Evolutionary conservation across 2,329 filamentous ascomycete genomes (phyloP), one percentile per base, ranked within the genome.

Genomic region (Parastagonospora nodorum): DNA sequence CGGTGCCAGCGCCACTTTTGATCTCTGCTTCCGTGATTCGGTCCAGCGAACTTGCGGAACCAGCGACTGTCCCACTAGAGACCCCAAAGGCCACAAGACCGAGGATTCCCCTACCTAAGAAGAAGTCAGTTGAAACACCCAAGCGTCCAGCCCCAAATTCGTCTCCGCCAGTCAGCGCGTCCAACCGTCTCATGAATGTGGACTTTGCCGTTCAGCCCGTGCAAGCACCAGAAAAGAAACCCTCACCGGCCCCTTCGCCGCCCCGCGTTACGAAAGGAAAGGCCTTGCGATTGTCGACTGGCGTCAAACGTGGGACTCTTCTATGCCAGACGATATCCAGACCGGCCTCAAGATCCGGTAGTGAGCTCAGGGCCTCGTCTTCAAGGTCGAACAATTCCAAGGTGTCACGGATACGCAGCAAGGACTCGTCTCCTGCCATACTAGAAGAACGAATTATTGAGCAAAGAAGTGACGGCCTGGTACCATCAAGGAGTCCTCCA

Each of bases 241-340:
- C 28, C 12, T 42, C 55, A 11, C 59, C 59, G 19, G 35, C n/a
- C 16, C 36, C 47, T 42, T 55, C 63, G 10, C 61, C 64, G 5
- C 53, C 54, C 27, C 60, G 54, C 10, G 58, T 59, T 12, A 68
- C 55, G 39, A 69, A 61, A 48, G 58, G 64, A 1, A 76, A 71
- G 50, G 62, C 71, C 3, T 50, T 79, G 28, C 73, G 74, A 2
- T 58, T 80, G 8, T 65, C 74, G 10, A 61, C 63, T 5, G 72
- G 68, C n/a, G 65, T 67, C 8, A 74, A 71, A 12, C 73, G 75
- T 50, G 76, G 73, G 31, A 77, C 69, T 49, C 60, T 80, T 10
- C 54, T 79, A 0, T 79, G 76, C 47, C 75, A 78, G 45, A 61
- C 72, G n/a, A 57, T 71, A 14, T 60, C 63, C n/a, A 55, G 45